phyloP scores from a whole-genome alignment of 75 land plant genomes.

The Cryptomeria japonica region DNA sequence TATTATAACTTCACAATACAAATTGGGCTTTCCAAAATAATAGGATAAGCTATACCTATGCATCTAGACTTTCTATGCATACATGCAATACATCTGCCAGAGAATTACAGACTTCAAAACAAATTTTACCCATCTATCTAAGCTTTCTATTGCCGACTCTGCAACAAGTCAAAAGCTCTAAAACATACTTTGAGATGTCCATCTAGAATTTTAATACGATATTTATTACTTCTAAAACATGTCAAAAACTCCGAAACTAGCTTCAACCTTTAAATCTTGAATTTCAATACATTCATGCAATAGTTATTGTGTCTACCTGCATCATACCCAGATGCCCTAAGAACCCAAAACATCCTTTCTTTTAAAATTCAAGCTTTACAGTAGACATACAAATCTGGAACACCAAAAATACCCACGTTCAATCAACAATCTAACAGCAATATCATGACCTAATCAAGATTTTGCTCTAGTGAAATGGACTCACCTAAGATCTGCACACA shows the following conservation, averaged over 20 bases:
- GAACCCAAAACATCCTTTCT: not conserved
- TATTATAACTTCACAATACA: not conserved
- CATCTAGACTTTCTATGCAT: not conserved
- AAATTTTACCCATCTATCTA: not conserved
- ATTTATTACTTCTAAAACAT: not conserved
- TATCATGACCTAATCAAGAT: not conserved
- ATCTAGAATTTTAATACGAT: not conserved
- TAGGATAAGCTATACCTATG: not conserved
- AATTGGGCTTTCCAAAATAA: not conserved
- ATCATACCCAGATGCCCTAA: not conserved
- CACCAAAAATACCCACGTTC: not conserved
- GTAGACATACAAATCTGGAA: not conserved
- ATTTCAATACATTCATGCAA: not conserved
- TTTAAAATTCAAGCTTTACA: not conserved
- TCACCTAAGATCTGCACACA: not conserved
- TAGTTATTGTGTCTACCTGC: not conserved
- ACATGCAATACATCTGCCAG: not conserved
- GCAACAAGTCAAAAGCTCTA: not conserved
- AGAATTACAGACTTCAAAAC: not conserved
- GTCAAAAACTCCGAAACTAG: not conserved
- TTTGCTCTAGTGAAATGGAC: not conserved
- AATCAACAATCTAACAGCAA: not conserved
- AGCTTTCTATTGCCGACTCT: not conserved
- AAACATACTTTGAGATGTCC: not conserved
- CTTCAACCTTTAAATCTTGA: not conserved